These are phyloP conservation scores for Vigna angularis DNA, from an alignment of 306 rosid genomes.

Conservation along the genomic window DNA sequence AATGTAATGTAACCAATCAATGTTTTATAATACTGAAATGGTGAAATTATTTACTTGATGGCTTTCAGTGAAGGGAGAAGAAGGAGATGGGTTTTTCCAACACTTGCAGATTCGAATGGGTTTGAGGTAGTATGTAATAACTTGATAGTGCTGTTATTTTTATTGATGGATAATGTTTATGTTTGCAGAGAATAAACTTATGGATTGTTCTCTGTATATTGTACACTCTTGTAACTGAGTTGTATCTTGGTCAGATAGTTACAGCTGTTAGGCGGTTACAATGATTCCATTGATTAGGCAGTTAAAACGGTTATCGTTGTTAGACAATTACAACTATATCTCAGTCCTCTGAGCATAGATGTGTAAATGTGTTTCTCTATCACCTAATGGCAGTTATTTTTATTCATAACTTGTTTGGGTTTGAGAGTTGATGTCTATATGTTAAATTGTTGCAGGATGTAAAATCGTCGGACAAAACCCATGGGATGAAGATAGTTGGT, in stretches of 20 bases:
- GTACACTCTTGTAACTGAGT: too few relatives aligned
- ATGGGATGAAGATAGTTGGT: constrained; percentile 75
- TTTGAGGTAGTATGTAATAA: constrained; percentile 59
- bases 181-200: background rate
- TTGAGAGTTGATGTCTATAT: constrained; percentile 29
- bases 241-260: too few relatives aligned
- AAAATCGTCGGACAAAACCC: constrained; percentile 46
- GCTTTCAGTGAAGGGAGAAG: constrained; percentile 93
- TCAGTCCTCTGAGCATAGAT: constrained; percentile 4
- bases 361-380: constrained; percentile 12
- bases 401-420: constrained; percentile 24
- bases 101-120: constrained; percentile 56
- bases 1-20: constrained; percentile 30
- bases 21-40: constrained; percentile 34
- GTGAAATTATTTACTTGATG: constrained; percentile 22
- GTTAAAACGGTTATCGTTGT: too few relatives aligned
- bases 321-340: too few relatives aligned
- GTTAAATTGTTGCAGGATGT: constrained; percentile 58
- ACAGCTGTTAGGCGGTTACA: too few relatives aligned
- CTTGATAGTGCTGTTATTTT: constrained; percentile 4
- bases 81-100: constrained; percentile 91
- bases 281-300: too few relatives aligned
- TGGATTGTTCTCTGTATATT: background rate
- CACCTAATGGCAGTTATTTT: constrained; percentile 8
- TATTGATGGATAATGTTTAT: background rate